Evolutionary conservation across 768 basidiomycete genomes (phyloP).

Genomic region (Xanthoconium purpureum): DNA sequence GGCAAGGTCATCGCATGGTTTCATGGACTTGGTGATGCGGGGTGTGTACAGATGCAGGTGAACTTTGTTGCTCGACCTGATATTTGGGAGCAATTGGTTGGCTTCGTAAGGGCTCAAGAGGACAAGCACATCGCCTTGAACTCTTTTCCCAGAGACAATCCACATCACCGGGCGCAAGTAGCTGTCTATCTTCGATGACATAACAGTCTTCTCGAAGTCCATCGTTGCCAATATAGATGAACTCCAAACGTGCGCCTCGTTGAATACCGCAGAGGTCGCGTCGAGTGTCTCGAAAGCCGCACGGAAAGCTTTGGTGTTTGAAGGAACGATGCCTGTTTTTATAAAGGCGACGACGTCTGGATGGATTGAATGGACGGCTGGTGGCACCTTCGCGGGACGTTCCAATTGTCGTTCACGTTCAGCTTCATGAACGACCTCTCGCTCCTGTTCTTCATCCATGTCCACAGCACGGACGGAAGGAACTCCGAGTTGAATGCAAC

Average conservation of each 20-base stretch:
- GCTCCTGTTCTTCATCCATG: constrained; percentile 37
- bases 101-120: constrained; percentile 24
- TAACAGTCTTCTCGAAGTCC: constrained; percentile 16
- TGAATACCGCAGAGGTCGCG: not conserved
- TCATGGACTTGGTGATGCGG: constrained; percentile 33
- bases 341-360: constrained; percentile 27
- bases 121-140: constrained; percentile 25
- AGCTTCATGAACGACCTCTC: constrained; percentile 45
- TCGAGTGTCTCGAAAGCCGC: constrained; percentile 14
- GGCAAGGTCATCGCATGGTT: constrained; percentile 35
- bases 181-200: constrained; percentile 3
- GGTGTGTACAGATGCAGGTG: constrained; percentile 43
- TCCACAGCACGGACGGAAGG: not conserved
- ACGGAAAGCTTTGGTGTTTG: constrained; percentile 20
- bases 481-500: constrained; percentile 9
- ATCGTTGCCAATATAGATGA: constrained; percentile 6
- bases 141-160: not conserved
- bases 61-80: constrained; percentile 26
- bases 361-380: constrained; percentile 24
- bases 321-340: constrained; percentile 25
- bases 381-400: constrained; percentile 30
- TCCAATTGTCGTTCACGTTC: constrained; percentile 41
- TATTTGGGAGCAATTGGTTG: constrained; percentile 35
- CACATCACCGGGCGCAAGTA: constrained; percentile 6
- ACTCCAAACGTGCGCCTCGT: constrained; percentile 24